Percentiles rank a stretch among this genome's conserved stretches.
phyloP scores from a whole-genome alignment of 2,329 filamentous ascomycete genomes.

The Ceratocystis colombiana region DNA sequence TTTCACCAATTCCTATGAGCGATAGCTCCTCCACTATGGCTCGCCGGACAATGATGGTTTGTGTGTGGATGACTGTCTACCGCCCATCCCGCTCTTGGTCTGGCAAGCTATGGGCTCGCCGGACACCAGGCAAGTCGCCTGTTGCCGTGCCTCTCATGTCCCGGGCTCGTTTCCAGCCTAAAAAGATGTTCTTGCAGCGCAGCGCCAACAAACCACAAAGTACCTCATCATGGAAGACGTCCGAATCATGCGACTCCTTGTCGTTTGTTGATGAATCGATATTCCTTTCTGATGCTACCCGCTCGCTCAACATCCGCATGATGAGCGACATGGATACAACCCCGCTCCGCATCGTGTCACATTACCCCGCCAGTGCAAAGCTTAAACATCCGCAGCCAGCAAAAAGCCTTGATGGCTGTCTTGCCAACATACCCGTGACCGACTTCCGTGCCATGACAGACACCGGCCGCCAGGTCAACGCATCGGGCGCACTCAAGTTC shows the following conservation, averaged over 20 bases:
- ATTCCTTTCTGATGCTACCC: neutral
- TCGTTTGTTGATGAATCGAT: neutral
- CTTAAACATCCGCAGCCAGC: constrained; percentile 21
- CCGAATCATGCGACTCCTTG: neutral
- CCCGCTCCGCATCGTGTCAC: constrained; percentile 24
- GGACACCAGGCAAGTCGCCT: constrained; percentile 22
- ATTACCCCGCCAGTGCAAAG: constrained; percentile 23
- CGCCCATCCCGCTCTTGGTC: constrained; percentile 18
- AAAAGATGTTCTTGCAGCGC: constrained; percentile 26
- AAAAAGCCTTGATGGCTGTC: constrained; percentile 19
- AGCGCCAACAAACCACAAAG: neutral
- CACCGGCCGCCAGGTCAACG: constrained; percentile 16
- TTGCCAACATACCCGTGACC: constrained; percentile 19
- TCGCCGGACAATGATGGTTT: constrained; percentile 26
- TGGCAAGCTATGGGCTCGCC: constrained; percentile 22
- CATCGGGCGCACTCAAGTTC: constrained; percentile 24
- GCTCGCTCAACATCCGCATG: constrained; percentile 21
- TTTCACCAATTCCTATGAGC: constrained; percentile 17
- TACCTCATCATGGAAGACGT: constrained; percentile 11
- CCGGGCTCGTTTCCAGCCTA: constrained; percentile 24
- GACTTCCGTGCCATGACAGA: constrained; percentile 17
- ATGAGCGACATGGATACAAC: constrained; percentile 20
- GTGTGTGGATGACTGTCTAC: constrained; percentile 26
- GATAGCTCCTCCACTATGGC: constrained; percentile 14
- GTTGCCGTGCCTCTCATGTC: constrained; percentile 26